Evolutionary conservation across 768 basidiomycete genomes (phyloP), one percentile per base, ranked within the genome.

Genomic region (Mycena capillaripes): DNA sequence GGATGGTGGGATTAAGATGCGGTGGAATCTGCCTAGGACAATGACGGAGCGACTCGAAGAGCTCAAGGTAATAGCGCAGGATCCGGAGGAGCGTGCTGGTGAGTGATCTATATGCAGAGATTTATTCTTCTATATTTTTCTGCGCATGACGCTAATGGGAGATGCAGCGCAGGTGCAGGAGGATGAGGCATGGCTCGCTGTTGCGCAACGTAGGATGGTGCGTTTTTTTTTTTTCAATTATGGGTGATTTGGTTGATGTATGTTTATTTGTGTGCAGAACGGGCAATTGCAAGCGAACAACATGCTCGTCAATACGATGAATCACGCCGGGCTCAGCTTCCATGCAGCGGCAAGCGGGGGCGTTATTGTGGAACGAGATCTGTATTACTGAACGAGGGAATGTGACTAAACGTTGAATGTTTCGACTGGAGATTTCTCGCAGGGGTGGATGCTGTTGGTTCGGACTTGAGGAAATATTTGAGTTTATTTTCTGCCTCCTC

Each of bases 11-110:
- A 42, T 62, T 4, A 27, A 67, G 40, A 61, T 52, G 60, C 71
- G 44, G 0, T 72, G 71, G 71, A 67, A 68, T 34, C 66, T 72
- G 3, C 71, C 71, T 21, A 9, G 1, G 2, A 12, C 8, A 21
- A 48, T 48, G n/a, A 30, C 32, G 5, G 46, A 1, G 29, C 42
- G 46, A 23, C 61, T 63, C 11, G 21, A 12, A 14, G 48, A 63
- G 30, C 61, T 63, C 44, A 34, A 52, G 16, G 30, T 6, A 1
- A 36, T 50, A 11, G 61, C 61, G 19, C 30, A 63, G n/a, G n/a
- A 32, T 25, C 46, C 46, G 23, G n/a, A 21, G 46, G 46, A 48
- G n/a, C 46, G 23, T 23, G 46, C 46, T 23, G 46, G 46, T 48
- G n/a, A 48, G 46, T 48, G 42, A n/a, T n/a, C n/a, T n/a, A n/a